phyloP scores from a whole-genome alignment of 2,329 filamentous ascomycete genomes.

The Clarireedia paspali region DNA sequence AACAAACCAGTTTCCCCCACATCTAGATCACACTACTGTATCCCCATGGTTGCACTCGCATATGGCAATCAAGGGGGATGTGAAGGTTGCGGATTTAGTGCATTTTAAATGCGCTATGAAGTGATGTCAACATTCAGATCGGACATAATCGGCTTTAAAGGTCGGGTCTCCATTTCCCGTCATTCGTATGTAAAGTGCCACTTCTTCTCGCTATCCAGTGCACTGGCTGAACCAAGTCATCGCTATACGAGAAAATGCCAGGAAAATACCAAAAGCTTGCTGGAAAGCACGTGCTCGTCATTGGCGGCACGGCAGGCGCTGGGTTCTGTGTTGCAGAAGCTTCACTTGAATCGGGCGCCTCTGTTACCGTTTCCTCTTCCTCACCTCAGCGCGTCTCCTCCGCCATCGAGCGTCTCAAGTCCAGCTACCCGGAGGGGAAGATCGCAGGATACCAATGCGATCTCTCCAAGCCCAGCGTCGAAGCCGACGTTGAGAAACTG shows the following conservation, averaged over 20 bases:
- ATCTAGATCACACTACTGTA: too few relatives aligned
- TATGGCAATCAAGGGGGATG: too few relatives aligned
- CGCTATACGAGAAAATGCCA: neutral
- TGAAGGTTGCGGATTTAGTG: too few relatives aligned
- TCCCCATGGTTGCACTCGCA: too few relatives aligned
- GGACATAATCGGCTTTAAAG: too few relatives aligned
- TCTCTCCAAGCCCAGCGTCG: conserved; percentile 13
- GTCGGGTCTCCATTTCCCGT: too few relatives aligned
- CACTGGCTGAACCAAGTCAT: neutral
- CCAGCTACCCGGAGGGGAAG: conserved; percentile 8
- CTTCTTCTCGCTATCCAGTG: neutral
- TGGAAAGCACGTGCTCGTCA: conserved; percentile 22
- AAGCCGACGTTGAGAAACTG: conserved; percentile 34
- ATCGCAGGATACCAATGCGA: conserved; percentile 19
- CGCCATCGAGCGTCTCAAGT: conserved; percentile 11
- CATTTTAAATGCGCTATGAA: too few relatives aligned
- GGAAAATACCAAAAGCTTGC: conserved; percentile 25
- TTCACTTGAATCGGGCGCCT: conserved; percentile 18
- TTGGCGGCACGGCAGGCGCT: conserved; percentile 25
- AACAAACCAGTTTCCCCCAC: too few relatives aligned
- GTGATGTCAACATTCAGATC: too few relatives aligned
- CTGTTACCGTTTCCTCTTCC: conserved; percentile 22
- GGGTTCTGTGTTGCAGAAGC: conserved; percentile 25
- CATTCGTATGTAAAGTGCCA: too few relatives aligned
- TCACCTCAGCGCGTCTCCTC: conserved; percentile 7